Base-by-base conservation (phyloP, 2,329 filamentous ascomycete genomes). In the Botrytis hyacinthi region DNA sequence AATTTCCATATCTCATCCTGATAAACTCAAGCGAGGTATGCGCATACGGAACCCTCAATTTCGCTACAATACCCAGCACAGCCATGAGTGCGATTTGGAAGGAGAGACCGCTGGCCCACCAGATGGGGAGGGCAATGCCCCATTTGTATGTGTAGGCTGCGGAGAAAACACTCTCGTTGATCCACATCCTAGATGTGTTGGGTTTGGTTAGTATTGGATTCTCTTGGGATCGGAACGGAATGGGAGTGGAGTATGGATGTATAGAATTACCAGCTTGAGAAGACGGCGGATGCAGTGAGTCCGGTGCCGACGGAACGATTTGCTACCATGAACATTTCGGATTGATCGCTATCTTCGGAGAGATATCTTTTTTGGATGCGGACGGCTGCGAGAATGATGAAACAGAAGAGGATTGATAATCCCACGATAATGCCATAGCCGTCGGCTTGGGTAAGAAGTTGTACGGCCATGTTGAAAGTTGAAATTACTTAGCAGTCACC, bases 141-240 rank as follows among this genome's bases (percentile, higher is more conserved):
- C 94, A 94, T 74, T 88, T 86, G 82, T 96, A 96, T 91, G 80
- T 80, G 73, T 82, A 81, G 35, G 80, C 81, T 1, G 81, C 79
- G 0, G 79, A 80, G 66, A 83, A 80, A 35, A 84, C 82, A 42
- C 80, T 84, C 74, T 84, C 83, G 65, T 84, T 84, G 74, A 83
- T 84, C 83, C 83, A 84, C 80, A 83, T 82, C 63, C 63, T 67
- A 29, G 22, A 12, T 14, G 26, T 40, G 22, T 68, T 1, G 20
- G 32, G 18, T 54, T 22, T 57, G 46, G 22, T 68, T 42, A 68
- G 16, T 3, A 42, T 22, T 14, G n/a, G 4, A 16, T 42, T 7
- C 9, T 54, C 26, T 42, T 12, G 40, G 7, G 22, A n/a, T 26
- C 14, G 10, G 1, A 18, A 18, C 8, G 18, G 1, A 18, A 32